Conservation (phyloP, 2,329 filamentous ascomycete species). For the Davidsoniella neocaledoniae region DNA sequence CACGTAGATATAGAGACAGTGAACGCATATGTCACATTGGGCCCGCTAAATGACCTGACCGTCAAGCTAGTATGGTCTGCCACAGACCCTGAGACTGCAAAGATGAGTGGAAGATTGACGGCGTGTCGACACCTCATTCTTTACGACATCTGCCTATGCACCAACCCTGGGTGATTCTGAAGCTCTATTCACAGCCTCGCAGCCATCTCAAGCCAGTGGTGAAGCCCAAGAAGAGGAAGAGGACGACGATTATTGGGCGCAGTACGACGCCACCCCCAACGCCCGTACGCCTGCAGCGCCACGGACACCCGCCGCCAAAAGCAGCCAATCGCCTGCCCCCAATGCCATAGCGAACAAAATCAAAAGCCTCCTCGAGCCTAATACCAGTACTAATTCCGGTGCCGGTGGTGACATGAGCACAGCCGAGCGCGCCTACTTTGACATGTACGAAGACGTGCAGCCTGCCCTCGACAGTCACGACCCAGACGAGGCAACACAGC, state of each 20-base stretch:
- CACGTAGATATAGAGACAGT: conserved; percentile 62
- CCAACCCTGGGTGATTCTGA: conserved; percentile 2
- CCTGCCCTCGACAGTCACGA: conserved; percentile 68
- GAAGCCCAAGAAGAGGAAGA: conserved; percentile 17
- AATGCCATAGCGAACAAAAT: conserved; percentile 5
- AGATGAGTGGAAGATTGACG: conserved; percentile 55
- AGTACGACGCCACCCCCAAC: conserved; percentile 42
- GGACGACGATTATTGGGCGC: conserved; percentile 33
- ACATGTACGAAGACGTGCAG: conserved; percentile 61
- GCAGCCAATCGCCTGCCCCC: conserved; percentile 17
- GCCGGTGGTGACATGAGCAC: conserved; percentile 17
- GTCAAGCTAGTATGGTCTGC: conserved; percentile 56
- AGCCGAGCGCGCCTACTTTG: conserved; percentile 56
- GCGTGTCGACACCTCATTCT: conserved; percentile 19
- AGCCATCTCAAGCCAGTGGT: neutral
- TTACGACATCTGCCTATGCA: conserved; percentile 21
- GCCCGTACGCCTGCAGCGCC: conserved; percentile 37
- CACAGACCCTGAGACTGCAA: conserved; percentile 41
- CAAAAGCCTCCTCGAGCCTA: neutral
- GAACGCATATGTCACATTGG: conserved; percentile 46
- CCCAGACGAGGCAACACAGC: conserved; percentile 41
- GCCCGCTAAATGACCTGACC: conserved; percentile 16
- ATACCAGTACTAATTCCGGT: neutral
- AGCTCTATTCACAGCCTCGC: neutral
- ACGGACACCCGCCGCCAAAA: conserved; percentile 16